Evolutionary conservation across 2,329 filamentous ascomycete genomes (phyloP), one percentile per base, ranked within the genome.

Genomic region (Hortaea werneckii): DNA sequence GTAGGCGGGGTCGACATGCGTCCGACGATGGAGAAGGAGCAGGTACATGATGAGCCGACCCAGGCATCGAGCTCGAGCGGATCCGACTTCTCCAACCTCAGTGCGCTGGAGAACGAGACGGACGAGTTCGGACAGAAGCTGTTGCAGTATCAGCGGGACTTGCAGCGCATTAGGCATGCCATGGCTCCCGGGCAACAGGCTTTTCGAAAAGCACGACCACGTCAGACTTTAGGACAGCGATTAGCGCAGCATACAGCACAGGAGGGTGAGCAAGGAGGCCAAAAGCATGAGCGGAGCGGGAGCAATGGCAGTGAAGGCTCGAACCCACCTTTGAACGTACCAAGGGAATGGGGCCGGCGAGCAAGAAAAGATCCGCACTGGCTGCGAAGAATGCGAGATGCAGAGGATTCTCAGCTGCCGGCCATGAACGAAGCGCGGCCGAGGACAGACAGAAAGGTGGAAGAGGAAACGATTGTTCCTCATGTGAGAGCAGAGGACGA

Each of bases 331-430:
- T 51, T 73, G 34, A 67, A 68, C 32, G 58, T 67, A 47, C 72
- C 72, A 34, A 56, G 63, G 37, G 59, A 66, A 50, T 75, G 72
- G 72, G 72, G 70, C n/a, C 58, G 68, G 45, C 72, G 69, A 55
- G 66, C 60, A 27, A 65, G 66, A 45, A 44, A 38, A 45, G 43
- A 50, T 12, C 60, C 61, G 26, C 61, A 69, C 49, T 73, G 70
- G 69, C 59, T 71, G 55, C 56, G 65, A n/a, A 11, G 28, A 7
- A 29, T 29, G 43, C 62, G 62, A 50, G 47, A 53, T n/a, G 50
- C 49, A 29, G 52, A 55, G 20, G 44, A 44, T 44, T 54, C 50
- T 43, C 46, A 52, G 20, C 58, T 61, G 12, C 41, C 45, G 32
- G 47, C 51, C 38, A 30, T 39, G 30, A 37, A 40, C 20, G 43